Percentiles rank a stretch among this genome's conserved stretches.
These are phyloP conservation scores for Simmondsia chinensis DNA, from an alignment of 148 eudicot species.

Conservation along the genomic window DNA sequence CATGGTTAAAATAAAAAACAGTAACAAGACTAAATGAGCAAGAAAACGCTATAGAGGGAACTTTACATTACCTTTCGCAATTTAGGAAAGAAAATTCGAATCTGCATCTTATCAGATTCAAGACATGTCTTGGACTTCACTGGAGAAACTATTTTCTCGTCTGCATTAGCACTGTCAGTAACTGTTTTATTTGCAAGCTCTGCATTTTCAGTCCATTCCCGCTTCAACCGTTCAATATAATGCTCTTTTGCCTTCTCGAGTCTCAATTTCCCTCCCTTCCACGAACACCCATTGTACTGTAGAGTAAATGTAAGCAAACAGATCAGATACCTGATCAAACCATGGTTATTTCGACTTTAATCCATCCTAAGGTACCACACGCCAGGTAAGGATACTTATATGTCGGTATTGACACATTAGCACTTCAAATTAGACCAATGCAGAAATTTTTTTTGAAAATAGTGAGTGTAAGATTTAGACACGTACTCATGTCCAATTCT, in stretches of 20 bases:
- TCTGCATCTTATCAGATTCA: constrained; percentile 31
- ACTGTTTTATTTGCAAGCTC: constrained; percentile 20
- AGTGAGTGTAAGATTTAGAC: too few species aligned
- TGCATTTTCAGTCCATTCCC: constrained; percentile 75
- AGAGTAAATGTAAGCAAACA: constrained; percentile 4
- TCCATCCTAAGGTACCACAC: too few species aligned
- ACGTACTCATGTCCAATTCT: too few species aligned
- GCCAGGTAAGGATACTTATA: too few species aligned
- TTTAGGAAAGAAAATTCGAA: constrained; percentile 74
- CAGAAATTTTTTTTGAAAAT: too few species aligned
- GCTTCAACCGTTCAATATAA: constrained; percentile 52
- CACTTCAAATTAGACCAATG: too few species aligned
- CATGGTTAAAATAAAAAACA: not conserved
- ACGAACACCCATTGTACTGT: constrained; percentile 94
- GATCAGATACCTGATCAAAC: not conserved
- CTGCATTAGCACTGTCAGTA: constrained; percentile 15
- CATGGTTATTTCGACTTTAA: too few species aligned
- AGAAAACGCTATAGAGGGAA: not conserved
- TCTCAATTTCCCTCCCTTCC: constrained; percentile 92
- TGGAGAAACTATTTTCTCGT: constrained; percentile 18
- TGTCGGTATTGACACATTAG: too few species aligned
- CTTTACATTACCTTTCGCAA: constrained; percentile 46
- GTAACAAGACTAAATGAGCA: not conserved
- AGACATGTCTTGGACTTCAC: constrained; percentile 26
- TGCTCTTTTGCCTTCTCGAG: constrained; percentile 93